phyloP scores from a whole-genome alignment of 1,284 basidiomycete species.

The Puccinia novopanici region DNA sequence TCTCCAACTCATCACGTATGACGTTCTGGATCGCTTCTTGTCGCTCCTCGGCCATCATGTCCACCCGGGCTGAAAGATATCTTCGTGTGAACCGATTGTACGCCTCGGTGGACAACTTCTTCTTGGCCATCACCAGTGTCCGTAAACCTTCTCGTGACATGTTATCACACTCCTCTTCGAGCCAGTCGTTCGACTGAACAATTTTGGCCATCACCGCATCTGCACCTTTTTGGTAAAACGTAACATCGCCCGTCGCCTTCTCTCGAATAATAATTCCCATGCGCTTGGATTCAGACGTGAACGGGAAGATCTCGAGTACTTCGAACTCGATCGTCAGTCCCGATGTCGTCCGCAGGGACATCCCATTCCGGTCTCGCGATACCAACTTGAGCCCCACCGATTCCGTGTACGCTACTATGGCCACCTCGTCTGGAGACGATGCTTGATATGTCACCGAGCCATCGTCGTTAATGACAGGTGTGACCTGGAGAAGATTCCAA shows the following conservation, averaged over 20 bases:
- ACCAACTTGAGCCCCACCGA: constrained; percentile 86
- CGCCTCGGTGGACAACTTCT: constrained; percentile 70
- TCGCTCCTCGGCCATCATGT: constrained; percentile 68
- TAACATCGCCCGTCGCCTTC: constrained; percentile 71
- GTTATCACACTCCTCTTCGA: constrained; percentile 97
- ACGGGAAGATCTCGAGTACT: constrained; percentile 89
- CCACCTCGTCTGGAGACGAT: constrained; percentile 97
- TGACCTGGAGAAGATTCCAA: constrained; percentile 68
- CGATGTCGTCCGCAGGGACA: constrained; percentile 73
- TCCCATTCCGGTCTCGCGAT: constrained; percentile 81
- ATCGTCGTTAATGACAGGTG: constrained; percentile 90
- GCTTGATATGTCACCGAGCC: constrained; percentile 94
- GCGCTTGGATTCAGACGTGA: constrained; percentile 96
- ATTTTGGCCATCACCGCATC: constrained; percentile 95
- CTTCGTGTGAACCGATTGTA: constrained; percentile 74
- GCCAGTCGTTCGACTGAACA: constrained; percentile 95
- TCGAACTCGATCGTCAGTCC: constrained; percentile 72
- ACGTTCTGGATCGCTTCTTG: constrained; percentile 78
- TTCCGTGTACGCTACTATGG: constrained; percentile 97
- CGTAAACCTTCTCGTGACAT: constrained; percentile 96
- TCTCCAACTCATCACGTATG: constrained; percentile 76
- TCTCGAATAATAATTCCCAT: constrained; percentile 98
- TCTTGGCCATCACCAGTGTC: constrained; percentile 87
- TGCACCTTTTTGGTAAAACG: constrained; percentile 93
- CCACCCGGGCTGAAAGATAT: constrained; percentile 77